Conservation (phyloP, 768 basidiomycete species). For the Austroboletus eburneus region DNA sequence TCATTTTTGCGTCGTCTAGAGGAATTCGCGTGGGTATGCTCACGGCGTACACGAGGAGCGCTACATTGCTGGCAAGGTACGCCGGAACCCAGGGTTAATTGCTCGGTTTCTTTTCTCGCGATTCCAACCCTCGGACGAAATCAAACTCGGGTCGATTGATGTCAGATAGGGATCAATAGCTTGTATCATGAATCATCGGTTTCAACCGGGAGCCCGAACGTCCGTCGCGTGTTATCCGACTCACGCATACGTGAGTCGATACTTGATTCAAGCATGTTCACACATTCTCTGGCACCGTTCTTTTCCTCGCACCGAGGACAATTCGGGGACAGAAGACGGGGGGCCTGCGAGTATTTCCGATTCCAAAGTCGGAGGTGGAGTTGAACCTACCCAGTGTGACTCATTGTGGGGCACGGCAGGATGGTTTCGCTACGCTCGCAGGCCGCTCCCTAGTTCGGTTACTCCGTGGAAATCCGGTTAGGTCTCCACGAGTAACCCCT, state of each 20-base stretch:
- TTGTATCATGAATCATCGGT: constrained; percentile 2
- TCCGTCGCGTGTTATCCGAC: constrained; percentile 11
- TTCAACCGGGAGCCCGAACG: constrained; percentile 9
- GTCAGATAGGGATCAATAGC: constrained; percentile 4
- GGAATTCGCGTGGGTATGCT: constrained; percentile 6
- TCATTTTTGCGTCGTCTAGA: constrained; percentile 6
- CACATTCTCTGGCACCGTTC: neutral
- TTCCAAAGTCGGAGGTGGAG: neutral
- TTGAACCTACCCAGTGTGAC: too few species aligned
- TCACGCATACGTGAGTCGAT: constrained; percentile 1
- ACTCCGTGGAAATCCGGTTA: constrained; percentile 24
- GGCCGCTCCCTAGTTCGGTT: neutral
- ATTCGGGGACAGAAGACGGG: neutral
- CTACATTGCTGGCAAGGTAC: neutral
- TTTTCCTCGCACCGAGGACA: neutral
- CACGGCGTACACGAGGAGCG: neutral
- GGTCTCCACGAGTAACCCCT: constrained; percentile 7
- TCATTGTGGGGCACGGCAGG: too few species aligned
- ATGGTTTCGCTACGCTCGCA: neutral
- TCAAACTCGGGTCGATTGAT: constrained; percentile 1
- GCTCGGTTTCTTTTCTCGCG: constrained; percentile 1
- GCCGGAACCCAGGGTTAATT: constrained; percentile 9
- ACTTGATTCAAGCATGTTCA: constrained; percentile 1
- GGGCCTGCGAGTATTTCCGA: neutral
- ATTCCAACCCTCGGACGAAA: constrained; percentile 7